These are phyloP conservation scores for Fusarium sarcochroum DNA, from an alignment of 2,329 filamentous ascomycete species.

Conservation along the genomic window DNA sequence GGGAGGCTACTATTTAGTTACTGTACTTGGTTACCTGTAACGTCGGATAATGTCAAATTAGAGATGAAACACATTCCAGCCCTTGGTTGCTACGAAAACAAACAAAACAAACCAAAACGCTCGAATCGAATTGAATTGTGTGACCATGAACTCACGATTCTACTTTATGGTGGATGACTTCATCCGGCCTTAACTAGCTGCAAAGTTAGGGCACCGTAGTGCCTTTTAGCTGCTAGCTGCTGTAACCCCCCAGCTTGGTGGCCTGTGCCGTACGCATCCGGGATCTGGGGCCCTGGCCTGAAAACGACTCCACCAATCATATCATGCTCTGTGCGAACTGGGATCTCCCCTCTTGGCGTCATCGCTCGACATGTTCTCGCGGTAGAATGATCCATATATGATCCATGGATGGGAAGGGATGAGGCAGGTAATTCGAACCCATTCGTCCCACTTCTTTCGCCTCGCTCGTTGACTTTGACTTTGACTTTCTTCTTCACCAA, in stretches of 20 bases:
- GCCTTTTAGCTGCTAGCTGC: constrained; percentile 11
- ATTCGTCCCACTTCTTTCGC: constrained; percentile 36
- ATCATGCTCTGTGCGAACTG: neutral
- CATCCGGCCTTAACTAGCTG: constrained; percentile 26
- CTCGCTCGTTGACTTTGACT: constrained; percentile 13
- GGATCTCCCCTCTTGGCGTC: constrained; percentile 33
- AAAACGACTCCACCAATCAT: constrained; percentile 16
- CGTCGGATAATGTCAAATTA: neutral
- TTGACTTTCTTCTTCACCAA: constrained; percentile 35
- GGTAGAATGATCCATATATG: constrained; percentile 13
- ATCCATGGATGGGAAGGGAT: constrained; percentile 32
- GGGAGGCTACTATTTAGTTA: no score
- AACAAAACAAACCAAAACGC: neutral
- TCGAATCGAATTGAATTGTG: neutral
- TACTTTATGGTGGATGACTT: constrained; percentile 30
- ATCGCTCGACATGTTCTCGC: constrained; percentile 24
- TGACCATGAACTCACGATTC: constrained; percentile 1
- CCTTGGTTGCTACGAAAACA: neutral
- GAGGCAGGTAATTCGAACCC: constrained; percentile 19
- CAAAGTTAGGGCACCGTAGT: constrained; percentile 17
- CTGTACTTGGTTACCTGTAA: neutral
- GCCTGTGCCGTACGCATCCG: constrained; percentile 23
- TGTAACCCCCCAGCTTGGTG: constrained; percentile 19
- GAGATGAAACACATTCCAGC: neutral
- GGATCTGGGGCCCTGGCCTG: constrained; percentile 33